Evolutionary conservation across 768 basidiomycete genomes (phyloP), one percentile per base, ranked within the genome.

Genomic region (Kwoniella heveanensis): DNA sequence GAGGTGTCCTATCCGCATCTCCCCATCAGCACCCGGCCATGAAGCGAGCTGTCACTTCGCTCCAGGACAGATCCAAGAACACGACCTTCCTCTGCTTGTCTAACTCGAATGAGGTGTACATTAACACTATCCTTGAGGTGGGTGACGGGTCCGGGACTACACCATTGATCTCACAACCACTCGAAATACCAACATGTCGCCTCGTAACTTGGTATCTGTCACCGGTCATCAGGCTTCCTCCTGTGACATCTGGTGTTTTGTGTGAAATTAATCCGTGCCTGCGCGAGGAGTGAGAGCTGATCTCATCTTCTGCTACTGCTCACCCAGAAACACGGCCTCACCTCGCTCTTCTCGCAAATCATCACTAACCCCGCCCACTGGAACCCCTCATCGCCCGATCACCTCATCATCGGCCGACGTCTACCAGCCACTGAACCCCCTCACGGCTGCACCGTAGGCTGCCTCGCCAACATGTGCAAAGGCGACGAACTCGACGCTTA

Each of bases 401-500:
- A 65, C 6, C 86, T 98, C 58, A 86, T 88, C 60, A 81, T 99
- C 51, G 84, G 85, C 29, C 85, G 94, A 15, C 84, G 89, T 48
- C 83, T 97, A 47, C 88, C 88, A 63, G 90, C 91, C 12, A 69
- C 81, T 22, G 90, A 86, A 1, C 87, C 87, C 1, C 92, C 92
- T 63, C 96, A 98, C 79, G 77, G 74, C 7, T 99, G 96, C 81
- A 83, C 82, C 48, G 84, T 95, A 55, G 95, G 95, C 6, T 99
- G 96, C 82, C 88, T 88, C 60, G 86, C 88, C 15, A 98, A 99
- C 83, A 96, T 99, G 94, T 99, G 96, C 84, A 99, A 99, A 83
- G 94, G 95, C n/a, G 88, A 91, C 66, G 96, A 99, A 77, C 84
- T 99, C n/a, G 85, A 88, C 10, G 87, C 86, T 1, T 97, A 90